Base-by-base conservation (phyloP, 108 stramenopile genomes). In the Schizochytrium sp. region DNA sequence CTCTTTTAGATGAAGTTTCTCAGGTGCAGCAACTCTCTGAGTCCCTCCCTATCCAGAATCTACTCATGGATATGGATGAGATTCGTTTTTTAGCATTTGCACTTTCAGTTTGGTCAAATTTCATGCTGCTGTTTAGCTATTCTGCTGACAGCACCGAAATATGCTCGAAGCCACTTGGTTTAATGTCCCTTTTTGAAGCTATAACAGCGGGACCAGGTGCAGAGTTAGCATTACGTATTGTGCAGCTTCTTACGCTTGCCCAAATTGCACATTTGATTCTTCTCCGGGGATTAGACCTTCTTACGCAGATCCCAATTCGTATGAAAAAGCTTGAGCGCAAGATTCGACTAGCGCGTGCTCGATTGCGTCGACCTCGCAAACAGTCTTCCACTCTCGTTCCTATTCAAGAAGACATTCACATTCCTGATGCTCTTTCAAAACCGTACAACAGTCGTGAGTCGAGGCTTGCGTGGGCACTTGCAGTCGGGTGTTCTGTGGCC, bases 41-140 rank as follows among this genome's bases (percentile, higher is more conserved):
- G 2, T 83, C 89, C 83, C 58, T 92, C 41, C 87, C 57, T 58
- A 91, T 91, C 87, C 90, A 92, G 83, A 60, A 91, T 55, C 46
- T 88, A 12, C 56, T 92, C 38, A 91, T 88, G 89, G 88, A 91
- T 4, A 56, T 44, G 45, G 90, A 88, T 46, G 46, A 61, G 42
- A 58, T 83, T 57, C 57, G 61, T 56, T 3, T 88, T 10, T 56
- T 91, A 17, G 49, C 89, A 15, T 91, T 92, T 53, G 38, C 56
- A 72, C 59, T 91, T 19, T 73, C 90, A 3, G 15, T 61, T 15
- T 19, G 64, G 45, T 90, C 91, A 61, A 92, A 92, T 56, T 73
- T 72, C 4, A 4, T 89, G 17, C 72, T 90, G n/a, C 44, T 92
- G n/a, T 83, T 83, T 10, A 83, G 76, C 28, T 55, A 55, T 1